Evolutionary conservation across 495 filamentous ascomycete genomes (phyloP), one percentile per base, ranked within the genome.

Genomic region (Usnea hakonensis): DNA sequence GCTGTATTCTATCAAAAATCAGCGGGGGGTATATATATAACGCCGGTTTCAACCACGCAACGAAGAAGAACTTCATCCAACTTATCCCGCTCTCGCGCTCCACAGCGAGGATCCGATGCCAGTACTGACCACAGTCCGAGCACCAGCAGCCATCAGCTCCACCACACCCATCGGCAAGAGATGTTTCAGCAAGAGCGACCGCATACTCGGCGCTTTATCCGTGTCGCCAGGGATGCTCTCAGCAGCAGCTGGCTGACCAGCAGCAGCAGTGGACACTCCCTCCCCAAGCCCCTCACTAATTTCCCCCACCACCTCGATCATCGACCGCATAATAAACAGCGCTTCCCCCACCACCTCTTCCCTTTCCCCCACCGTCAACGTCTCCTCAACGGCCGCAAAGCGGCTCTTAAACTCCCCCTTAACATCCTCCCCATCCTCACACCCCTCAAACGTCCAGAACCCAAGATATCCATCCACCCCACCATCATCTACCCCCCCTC

Each of bases 261-360:
- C 36, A 41, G 14, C 21, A 41, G 40, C 13, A 6, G 8, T 26
- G 7, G 55, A 9, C 9, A n/a, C 1, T 14, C 30, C 30, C n/a
- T 3, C 26, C 8, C 35, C 52, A 1, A 60, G 21, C 7, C 1
- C 38, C 44, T 65, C 38, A 65, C 79, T 73, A 13, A 81, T 63
- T 48, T 77, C 76, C 21, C 66, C 43, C 4, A 81, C 77, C 26
- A 83, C 52, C 30, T 26, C 53, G 0, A 70, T 60, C 61, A 78
- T 72, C 30, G 56, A 61, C 5, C 65, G 56, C 66, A 84, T 82
- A 32, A 85, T 75, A 1, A 64, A 43, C 43, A 69, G 44, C 35
- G 80, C 75, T 63, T 82, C 81, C 1, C 70, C 61, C 33, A 84
- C 67, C 37, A 85, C 71, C 11, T 81, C 79, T 52, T 74, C 63